Conservation (phyloP, 768 basidiomycete genomes). For the Podaxis sp. region DNA sequence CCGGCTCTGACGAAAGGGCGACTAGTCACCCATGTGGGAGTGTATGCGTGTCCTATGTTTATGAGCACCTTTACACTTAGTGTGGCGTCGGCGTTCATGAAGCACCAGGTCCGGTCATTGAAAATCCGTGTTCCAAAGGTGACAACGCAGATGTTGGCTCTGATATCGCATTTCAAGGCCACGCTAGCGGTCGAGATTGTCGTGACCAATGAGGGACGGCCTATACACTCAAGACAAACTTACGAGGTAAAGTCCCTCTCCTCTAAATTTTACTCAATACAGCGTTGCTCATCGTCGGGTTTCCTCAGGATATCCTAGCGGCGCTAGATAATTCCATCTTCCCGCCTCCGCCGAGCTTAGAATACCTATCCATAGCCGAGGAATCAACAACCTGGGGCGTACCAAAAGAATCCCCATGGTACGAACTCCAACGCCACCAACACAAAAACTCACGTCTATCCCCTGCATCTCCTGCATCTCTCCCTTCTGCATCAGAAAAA, state of each 20-base stretch:
- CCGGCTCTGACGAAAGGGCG: background rate
- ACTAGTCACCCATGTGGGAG: conserved; percentile 9
- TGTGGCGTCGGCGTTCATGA: conserved; percentile 4
- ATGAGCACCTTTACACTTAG: background rate
- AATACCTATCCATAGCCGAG: conserved; percentile 8
- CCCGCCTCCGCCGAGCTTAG: conserved; percentile 1
- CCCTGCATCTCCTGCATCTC: background rate
- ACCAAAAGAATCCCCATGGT: conserved; percentile 4
- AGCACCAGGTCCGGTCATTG: conserved; percentile 2
- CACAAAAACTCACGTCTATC: background rate
- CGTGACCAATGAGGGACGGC: conserved; percentile 3
- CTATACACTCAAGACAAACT: background rate
- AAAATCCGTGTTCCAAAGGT: conserved; percentile 9
- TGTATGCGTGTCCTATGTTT: background rate
- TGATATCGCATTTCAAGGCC: conserved; percentile 10
- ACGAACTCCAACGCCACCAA: background rate
- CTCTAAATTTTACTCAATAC: background rate
- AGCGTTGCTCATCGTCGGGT: background rate
- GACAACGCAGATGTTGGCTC: background rate
- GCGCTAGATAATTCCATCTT: conserved; percentile 3
- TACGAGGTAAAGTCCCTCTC: background rate
- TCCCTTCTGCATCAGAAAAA: no score
- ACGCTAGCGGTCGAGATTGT: conserved; percentile 5
- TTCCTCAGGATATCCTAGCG: background rate
- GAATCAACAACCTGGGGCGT: background rate